phyloP scores from a whole-genome alignment of 1,139 yeast genomes.

The Protomyces arabidopsidicola region DNA sequence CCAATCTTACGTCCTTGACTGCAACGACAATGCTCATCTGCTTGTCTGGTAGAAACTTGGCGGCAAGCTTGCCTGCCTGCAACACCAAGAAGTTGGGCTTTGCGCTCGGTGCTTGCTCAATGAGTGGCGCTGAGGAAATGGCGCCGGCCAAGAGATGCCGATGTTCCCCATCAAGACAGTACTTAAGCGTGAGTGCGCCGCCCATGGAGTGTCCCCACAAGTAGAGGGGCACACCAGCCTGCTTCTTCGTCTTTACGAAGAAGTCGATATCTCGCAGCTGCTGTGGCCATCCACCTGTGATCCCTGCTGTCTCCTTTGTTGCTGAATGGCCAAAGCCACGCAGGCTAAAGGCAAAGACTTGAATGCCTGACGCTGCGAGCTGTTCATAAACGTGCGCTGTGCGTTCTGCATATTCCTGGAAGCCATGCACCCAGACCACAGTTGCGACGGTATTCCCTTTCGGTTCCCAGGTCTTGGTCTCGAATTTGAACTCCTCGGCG shows the following conservation, averaged over 20 bases:
- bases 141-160: conserved; percentile 53
- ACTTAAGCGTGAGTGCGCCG: conserved; percentile 74
- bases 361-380: conserved; percentile 43
- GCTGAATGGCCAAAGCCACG: conserved; percentile 82
- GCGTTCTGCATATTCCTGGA: conserved; percentile 56
- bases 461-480: conserved; percentile 61
- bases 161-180: conserved; percentile 62
- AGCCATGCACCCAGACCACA: conserved; percentile 54
- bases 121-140: conserved; percentile 63
- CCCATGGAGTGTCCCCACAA: conserved; percentile 95
- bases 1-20: not conserved
- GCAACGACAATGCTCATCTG: conserved; percentile 9
- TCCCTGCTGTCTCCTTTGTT: conserved; percentile 53
- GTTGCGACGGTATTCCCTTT: conserved; percentile 50
- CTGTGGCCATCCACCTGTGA: conserved; percentile 55
- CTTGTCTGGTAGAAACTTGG: conserved; percentile 22
- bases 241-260: conserved; percentile 44
- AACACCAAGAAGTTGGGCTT: conserved; percentile 6
- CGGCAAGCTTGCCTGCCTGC: conserved; percentile 47
- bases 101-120: conserved; percentile 42
- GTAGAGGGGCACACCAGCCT: conserved; percentile 43
- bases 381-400: conserved; percentile 58
- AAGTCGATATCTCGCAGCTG: conserved; percentile 67
- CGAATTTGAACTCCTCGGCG: conserved; percentile 18
- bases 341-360: conserved; percentile 73